Base-by-base conservation (phyloP, 2,329 filamentous ascomycete genomes). In the Ceratocystis diversiconidia region DNA sequence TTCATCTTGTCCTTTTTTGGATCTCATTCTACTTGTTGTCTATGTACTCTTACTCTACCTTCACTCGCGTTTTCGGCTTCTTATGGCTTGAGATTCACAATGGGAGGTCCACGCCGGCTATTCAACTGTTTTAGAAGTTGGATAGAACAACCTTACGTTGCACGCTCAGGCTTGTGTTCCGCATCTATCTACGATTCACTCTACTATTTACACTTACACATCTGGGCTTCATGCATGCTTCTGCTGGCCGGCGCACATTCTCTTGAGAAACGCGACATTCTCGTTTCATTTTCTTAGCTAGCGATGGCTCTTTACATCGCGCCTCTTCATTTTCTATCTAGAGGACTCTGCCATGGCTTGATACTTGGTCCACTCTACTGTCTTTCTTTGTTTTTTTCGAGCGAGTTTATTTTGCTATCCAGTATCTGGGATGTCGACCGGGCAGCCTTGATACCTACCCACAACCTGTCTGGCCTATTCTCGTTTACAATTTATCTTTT, bases 321-420 rank as follows among this genome's bases (percentile, higher is more conserved):
- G 4, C 50, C 19, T 55, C 50, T 55, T 15, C 25, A 25, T 55
- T 12, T 30, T 41, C 1, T 10, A 8, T 8, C n/a, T 17, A 19
- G 17, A 48, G 46, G 50, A 25, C 10, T 28, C 28, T 17, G 28
- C 30, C 48, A 22, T 59, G n/a, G 7, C 43, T 64, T 25, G 8
- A 41, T 6, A 17, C 36, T 32, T 52, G 61, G 61, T 22, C 25
- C 41, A 22, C n/a, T 22, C 43, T 50, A 28, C 8, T 69, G 68
- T 67, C 62, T 61, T 61, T 69, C 62, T 52, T 66, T 63, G 69
- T 67, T 63, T 67, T 64, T 63, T 68, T 69, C 69, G 69, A 61
- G 63, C 67, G 69, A 69, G 65, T 66, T 65, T 63, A 63, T 65
- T 64, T 65, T 68, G 64, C 64, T 61, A 65, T 64, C 62, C 17